Evolutionary conservation across 2,329 filamentous ascomycete species (phyloP).

Genomic region (Penicillium sp.): DNA sequence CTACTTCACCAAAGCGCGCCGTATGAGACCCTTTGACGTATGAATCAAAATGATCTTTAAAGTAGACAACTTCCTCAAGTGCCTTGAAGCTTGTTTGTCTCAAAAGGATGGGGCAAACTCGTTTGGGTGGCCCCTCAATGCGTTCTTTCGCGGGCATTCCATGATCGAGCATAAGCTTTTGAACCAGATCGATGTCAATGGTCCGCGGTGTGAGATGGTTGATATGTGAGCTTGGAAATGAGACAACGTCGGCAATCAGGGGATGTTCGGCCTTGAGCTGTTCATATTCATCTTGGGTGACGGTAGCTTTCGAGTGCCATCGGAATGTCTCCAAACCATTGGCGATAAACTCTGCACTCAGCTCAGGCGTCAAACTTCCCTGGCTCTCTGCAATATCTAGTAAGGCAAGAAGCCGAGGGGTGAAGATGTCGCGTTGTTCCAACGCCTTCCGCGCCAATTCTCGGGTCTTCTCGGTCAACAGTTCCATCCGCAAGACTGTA

Average conservation of each 20-base stretch:
- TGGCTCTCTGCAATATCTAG: conserved; percentile 38
- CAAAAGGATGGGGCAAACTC: conserved; percentile 50
- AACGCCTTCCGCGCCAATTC: conserved; percentile 38
- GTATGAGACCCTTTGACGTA: conserved; percentile 45
- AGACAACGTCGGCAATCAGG: conserved; percentile 52
- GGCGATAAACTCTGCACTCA: conserved; percentile 43
- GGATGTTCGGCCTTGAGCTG: conserved; percentile 48
- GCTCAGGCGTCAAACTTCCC: conserved; percentile 26
- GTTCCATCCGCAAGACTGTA: conserved; percentile 45
- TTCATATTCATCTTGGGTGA: conserved; percentile 46
- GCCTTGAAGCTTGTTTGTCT: conserved; percentile 58
- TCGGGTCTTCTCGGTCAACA: conserved; percentile 38
- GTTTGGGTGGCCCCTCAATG: conserved; percentile 54
- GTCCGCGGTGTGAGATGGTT: conserved; percentile 58
- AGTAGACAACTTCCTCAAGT: conserved; percentile 51
- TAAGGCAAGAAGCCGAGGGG: conserved; percentile 37
- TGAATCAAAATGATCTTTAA: conserved; percentile 26
- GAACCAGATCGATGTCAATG: conserved; percentile 50
- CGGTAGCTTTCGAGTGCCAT: conserved; percentile 48
- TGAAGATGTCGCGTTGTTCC: conserved; percentile 46
- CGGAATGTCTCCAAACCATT: conserved; percentile 51
- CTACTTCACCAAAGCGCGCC: conserved; percentile 56
- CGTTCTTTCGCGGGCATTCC: conserved; percentile 50
- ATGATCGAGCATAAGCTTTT: conserved; percentile 44
- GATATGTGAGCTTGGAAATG: conserved; percentile 50